Percentiles rank a stretch among this genome's conserved stretches.
These are phyloP conservation scores for Coemansia sp. DNA, from an alignment of 192 early-diverging fungal species.

Conservation along the genomic window DNA sequence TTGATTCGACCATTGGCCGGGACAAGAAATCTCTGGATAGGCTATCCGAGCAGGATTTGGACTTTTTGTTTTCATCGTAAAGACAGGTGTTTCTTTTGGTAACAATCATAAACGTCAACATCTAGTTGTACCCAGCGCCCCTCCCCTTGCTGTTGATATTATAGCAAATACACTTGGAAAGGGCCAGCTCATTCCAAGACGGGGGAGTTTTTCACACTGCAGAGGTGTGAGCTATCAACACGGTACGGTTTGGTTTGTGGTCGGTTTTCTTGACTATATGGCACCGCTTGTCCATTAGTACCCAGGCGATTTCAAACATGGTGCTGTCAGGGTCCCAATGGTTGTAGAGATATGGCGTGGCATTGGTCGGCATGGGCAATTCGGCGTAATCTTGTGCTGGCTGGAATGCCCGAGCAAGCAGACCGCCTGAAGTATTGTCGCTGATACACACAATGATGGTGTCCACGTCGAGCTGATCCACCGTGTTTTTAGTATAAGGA, in stretches of 20 bases:
- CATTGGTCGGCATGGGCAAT: slow-evolving; percentile 4
- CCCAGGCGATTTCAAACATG: slow-evolving; percentile 20
- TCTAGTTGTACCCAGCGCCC: too few species aligned
- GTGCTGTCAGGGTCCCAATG: not conserved
- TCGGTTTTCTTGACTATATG: slow-evolving; percentile 2
- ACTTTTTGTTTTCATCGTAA: slow-evolving; percentile 78
- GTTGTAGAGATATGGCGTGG: slow-evolving; percentile 7
- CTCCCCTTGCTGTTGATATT: too few species aligned
- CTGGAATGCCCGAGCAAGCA: slow-evolving; percentile 14
- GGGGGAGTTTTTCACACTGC: too few species aligned
- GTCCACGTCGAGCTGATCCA: not conserved
- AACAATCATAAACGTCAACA: too few species aligned
- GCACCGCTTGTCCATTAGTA: not conserved
- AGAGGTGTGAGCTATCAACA: not conserved
- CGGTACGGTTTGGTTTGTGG: not conserved
- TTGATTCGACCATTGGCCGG: slow-evolving; percentile 79
- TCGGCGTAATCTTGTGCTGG: slow-evolving; percentile 4
- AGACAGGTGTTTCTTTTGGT: too few species aligned
- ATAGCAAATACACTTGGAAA: too few species aligned
- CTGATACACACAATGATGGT: slow-evolving; percentile 18
- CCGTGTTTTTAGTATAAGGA: not conserved
- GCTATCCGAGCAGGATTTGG: slow-evolving; percentile 70
- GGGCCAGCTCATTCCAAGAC: too few species aligned
- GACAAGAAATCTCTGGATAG: slow-evolving; percentile 70
- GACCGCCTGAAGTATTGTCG: slow-evolving; percentile 12